Conservation (phyloP, 306 rosid genomes). For the Cicer arietinum region DNA sequence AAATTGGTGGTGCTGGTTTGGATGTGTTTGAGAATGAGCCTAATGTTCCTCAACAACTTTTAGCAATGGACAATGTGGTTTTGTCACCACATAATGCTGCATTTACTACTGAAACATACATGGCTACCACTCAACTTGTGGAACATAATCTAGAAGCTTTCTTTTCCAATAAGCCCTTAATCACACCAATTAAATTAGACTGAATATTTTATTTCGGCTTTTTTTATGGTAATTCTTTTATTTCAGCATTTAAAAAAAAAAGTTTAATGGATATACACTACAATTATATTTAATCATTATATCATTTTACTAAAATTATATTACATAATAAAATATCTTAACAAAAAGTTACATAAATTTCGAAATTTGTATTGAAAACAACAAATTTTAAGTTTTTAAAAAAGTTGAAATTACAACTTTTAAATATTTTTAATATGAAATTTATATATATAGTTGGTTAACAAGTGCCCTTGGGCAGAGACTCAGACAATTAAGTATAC, state of each 20-base stretch:
- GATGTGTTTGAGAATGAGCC: constrained; percentile 72
- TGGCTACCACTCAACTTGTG: constrained; percentile 16
- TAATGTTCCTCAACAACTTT: constrained; percentile 49
- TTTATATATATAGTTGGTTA: too few relatives aligned
- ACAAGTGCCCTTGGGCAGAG: too few relatives aligned
- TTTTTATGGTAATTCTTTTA: background rate
- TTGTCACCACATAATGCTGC: constrained; percentile 54
- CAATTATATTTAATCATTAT: background rate
- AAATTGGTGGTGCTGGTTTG: constrained; percentile 60
- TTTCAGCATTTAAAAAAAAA: background rate
- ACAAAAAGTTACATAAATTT: too few relatives aligned
- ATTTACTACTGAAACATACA: background rate
- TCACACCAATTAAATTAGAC: background rate
- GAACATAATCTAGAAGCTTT: constrained; percentile 53
- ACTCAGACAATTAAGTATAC: too few relatives aligned
- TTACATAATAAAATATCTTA: background rate
- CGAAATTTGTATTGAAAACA: too few relatives aligned
- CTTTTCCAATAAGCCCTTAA: constrained; percentile 48
- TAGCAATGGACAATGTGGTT: constrained; percentile 54
- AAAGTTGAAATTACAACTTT: too few relatives aligned
- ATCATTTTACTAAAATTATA: background rate
- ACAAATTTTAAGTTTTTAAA: too few relatives aligned
- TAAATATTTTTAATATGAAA: too few relatives aligned
- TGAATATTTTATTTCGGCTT: background rate
- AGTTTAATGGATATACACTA: background rate